These are phyloP conservation scores for Solanum virginianum DNA, from an alignment of 257 asterid species.

Conservation along the genomic window DNA sequence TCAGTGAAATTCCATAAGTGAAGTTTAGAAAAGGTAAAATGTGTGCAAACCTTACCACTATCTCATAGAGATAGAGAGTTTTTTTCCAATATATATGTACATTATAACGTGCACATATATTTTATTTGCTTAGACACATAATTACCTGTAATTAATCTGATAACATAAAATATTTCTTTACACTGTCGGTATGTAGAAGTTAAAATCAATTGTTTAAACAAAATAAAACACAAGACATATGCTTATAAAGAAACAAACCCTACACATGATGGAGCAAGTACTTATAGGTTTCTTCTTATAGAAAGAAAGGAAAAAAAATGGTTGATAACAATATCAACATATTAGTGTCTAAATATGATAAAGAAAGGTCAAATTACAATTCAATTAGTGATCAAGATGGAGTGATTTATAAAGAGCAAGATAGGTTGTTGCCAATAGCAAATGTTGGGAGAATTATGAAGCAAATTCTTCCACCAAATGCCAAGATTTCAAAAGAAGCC, in stretches of 20 bases:
- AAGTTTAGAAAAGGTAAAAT: too few species aligned
- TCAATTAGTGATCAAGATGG: neutral
- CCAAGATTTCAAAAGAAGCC: constrained; percentile 65
- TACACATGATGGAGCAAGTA: neutral
- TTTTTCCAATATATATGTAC: too few species aligned
- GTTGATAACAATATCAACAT: neutral
- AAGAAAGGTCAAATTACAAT: neutral
- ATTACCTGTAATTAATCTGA: neutral
- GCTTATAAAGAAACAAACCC: neutral
- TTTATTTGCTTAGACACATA: neutral
- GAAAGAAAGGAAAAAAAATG: neutral
- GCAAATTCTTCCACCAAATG: constrained; percentile 28
- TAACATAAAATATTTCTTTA: neutral
- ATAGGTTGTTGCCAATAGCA: constrained; percentile 36
- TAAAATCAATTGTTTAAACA: neutral
- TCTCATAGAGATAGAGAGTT: too few species aligned
- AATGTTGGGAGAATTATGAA: neutral
- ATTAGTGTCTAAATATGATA: neutral
- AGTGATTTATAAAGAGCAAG: constrained; percentile 21
- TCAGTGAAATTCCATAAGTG: too few species aligned
- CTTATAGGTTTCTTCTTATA: neutral
- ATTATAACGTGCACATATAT: neutral
- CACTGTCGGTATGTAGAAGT: neutral
- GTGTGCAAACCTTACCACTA: too few species aligned
- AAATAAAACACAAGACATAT: neutral